Conservation (phyloP, 139 green algal genomes). For the Tetraselmis chui region DNA sequence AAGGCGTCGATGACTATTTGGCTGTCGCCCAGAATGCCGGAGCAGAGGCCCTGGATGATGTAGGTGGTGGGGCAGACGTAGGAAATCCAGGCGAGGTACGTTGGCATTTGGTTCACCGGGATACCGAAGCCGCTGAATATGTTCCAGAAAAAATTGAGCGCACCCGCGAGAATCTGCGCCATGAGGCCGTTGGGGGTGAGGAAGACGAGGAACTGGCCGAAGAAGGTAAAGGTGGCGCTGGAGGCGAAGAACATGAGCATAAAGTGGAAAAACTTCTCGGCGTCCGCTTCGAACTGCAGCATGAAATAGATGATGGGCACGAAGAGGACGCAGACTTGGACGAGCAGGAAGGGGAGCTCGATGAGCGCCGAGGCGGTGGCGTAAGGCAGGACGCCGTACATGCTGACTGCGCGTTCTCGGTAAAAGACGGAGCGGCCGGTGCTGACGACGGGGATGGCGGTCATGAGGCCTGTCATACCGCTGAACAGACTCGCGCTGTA, state of each 20-base stretch:
- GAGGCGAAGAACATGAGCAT: constrained; percentile 14
- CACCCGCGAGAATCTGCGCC: constrained; percentile 17
- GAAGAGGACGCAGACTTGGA: constrained; percentile 18
- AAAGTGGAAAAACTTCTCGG: constrained; percentile 23
- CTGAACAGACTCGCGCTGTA: too few species aligned
- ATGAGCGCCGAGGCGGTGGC: constrained; percentile 33
- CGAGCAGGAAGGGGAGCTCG: constrained; percentile 24
- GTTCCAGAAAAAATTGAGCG: constrained; percentile 36
- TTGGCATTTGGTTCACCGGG: constrained; percentile 61
- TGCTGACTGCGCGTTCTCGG: constrained; percentile 24
- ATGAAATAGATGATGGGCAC: constrained; percentile 24
- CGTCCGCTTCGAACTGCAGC: constrained; percentile 30
- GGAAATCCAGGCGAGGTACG: too few species aligned
- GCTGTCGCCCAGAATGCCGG: too few species aligned
- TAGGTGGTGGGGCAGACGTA: too few species aligned
- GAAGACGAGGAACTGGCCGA: constrained; percentile 25
- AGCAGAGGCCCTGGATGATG: too few species aligned
- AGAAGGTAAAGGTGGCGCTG: constrained; percentile 14
- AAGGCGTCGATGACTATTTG: too few species aligned
- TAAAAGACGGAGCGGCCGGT: constrained; percentile 4
- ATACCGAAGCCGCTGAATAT: constrained; percentile 74
- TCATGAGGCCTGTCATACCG: too few species aligned
- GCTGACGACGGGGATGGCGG: not conserved
- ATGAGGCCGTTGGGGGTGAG: constrained; percentile 17
- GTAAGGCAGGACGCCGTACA: constrained; percentile 36